Evolutionary conservation across 2,329 filamentous ascomycete species (phyloP), one percentile per base, ranked within the genome.

Genomic region (Colletotrichum liriopes): DNA sequence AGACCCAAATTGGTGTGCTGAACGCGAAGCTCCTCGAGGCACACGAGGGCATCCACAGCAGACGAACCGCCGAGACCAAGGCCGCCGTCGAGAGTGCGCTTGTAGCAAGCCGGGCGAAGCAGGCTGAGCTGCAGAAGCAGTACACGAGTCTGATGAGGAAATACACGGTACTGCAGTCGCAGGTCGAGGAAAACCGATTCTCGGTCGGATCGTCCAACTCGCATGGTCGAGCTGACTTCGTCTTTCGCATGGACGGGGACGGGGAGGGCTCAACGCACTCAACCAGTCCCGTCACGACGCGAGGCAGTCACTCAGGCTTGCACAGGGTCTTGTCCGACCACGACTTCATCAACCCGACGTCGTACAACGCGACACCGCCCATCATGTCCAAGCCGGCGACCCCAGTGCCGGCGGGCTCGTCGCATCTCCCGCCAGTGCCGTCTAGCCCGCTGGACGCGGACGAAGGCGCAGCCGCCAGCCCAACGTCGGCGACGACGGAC

Each of bases 61-160:
- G 23, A 73, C 75, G 12, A 71, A 59, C 54, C 63, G 72, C 67
- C 26, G 79, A 79, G 5, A 74, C 81, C 16, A 82, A 83, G 58
- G 78, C 81, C 16, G 81, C 82, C 20, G 76, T 89, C 1, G 84
- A 88, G 69, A 81, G 75, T 6, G 81, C 85, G 0, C 79, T 90
- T 18, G 84, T 86, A 39, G 85, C 86, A n/a, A 88, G 85, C 75
- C 82, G 86, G 59, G 83, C 85, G 0, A 88, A 87, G 78, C 86
- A 90, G 72, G 81, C 83, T 0, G 88, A 89, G 75, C 78, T 90
- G 72, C 86, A 88, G 76, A 86, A 84, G 76, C 87, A 88, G 71
- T 84, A 88, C 75, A 80, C 81, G 56, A 81, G 85, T 26, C 81
- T 90, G 60, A 82, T 83, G 75, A 85, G 84, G 64, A 89, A 88